Conservation (phyloP, 441 rosid species). For the Euphorbia schlechtendalii region DNA sequence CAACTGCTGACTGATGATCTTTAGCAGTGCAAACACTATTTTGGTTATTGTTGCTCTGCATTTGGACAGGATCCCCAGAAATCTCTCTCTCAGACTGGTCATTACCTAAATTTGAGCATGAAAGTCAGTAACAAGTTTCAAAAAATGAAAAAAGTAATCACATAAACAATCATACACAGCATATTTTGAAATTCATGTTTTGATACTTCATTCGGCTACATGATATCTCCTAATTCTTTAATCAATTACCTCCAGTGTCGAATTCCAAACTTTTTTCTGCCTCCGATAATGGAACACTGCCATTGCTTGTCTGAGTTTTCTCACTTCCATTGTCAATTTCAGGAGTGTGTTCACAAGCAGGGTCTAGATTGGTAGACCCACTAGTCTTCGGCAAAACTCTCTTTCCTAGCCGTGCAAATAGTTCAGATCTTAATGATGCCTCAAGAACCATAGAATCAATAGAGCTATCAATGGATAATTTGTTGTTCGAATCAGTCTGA, state of each 20-base stretch:
- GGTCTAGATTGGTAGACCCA: slow-evolving; percentile 34
- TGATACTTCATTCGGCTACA: not conserved
- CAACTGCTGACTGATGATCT: slow-evolving; percentile 18
- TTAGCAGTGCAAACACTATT: slow-evolving; percentile 18
- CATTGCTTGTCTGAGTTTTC: slow-evolving; percentile 47
- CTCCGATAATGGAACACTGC: slow-evolving; percentile 37
- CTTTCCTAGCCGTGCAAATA: slow-evolving; percentile 59
- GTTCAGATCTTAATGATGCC: slow-evolving; percentile 76
- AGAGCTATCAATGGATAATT: slow-evolving; percentile 24
- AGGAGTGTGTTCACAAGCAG: slow-evolving; percentile 41
- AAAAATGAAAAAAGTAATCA: slow-evolving; percentile 5
- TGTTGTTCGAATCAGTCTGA: slow-evolving; percentile 17
- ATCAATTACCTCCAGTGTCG: slow-evolving; percentile 45
- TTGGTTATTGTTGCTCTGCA: slow-evolving; percentile 24
- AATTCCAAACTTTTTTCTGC: slow-evolving; percentile 34
- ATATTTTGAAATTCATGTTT: not conserved
- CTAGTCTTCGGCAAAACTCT: slow-evolving; percentile 41
- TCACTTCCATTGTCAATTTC: slow-evolving; percentile 59
- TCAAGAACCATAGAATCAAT: slow-evolving; percentile 65
- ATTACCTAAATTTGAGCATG: slow-evolving; percentile 32
- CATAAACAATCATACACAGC: slow-evolving; percentile 14
- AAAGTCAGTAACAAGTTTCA: slow-evolving; percentile 10
- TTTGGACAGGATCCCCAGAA: slow-evolving; percentile 29
- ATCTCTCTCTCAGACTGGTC: slow-evolving; percentile 31
- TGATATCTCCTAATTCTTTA: not conserved